Percentiles rank a stretch among this genome's conserved stretches.
Conservation (phyloP, 129 eudicot species). For the Lactuca saligna region DNA sequence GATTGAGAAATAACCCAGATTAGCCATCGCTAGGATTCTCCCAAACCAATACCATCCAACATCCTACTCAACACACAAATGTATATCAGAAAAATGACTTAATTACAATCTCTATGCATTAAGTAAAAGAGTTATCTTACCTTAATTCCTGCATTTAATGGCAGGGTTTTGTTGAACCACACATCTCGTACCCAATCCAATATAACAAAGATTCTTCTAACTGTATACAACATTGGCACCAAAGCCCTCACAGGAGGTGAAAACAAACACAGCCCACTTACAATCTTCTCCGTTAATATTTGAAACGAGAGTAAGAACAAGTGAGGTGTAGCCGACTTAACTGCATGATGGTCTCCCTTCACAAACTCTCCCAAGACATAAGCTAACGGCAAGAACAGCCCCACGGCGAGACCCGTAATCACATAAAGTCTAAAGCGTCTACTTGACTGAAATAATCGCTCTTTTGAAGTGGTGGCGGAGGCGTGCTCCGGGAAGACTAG, state of each 20-base stretch:
- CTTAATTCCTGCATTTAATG: constrained; percentile 48
- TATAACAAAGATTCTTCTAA: constrained; percentile 68
- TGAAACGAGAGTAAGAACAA: constrained; percentile 83
- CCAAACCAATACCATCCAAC: constrained; percentile 88
- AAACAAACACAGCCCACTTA: constrained; percentile 77
- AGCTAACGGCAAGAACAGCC: constrained; percentile 80
- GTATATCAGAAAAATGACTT: not conserved
- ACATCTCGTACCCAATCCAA: constrained; percentile 86
- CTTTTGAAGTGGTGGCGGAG: constrained; percentile 19
- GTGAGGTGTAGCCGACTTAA: constrained; percentile 88
- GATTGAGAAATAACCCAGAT: constrained; percentile 60
- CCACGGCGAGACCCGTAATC: constrained; percentile 60
- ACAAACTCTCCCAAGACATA: constrained; percentile 90
- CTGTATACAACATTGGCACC: constrained; percentile 81
- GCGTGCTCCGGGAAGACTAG: constrained; percentile 57
- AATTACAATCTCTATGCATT: not conserved
- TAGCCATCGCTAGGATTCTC: constrained; percentile 52
- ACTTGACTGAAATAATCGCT: constrained; percentile 51
- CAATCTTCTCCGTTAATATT: constrained; percentile 74
- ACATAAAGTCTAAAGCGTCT: constrained; percentile 48
- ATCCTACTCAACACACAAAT: constrained; percentile 44
- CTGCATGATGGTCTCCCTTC: constrained; percentile 84
- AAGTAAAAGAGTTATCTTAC: constrained; percentile 23
- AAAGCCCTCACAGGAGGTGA: constrained; percentile 94
- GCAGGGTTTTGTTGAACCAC: constrained; percentile 63